Percentiles rank a stretch among this genome's conserved stretches.
Evolutionary conservation across 495 filamentous ascomycete genomes (phyloP).

Genomic region (Aspergillus homomorphus): DNA sequence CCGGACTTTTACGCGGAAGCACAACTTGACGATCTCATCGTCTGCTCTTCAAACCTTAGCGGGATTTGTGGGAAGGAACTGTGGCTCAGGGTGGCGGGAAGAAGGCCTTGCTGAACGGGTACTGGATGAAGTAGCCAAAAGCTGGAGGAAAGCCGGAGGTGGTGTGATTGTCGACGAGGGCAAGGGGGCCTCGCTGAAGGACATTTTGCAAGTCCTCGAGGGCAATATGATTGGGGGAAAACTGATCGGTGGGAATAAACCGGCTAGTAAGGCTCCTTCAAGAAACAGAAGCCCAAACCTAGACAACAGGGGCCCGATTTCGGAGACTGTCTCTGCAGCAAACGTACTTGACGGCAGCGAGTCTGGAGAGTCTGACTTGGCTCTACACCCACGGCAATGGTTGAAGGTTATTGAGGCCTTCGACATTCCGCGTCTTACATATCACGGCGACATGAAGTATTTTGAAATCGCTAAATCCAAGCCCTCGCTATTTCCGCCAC

Average conservation of each 20-base stretch:
- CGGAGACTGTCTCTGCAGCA: constrained; percentile 17
- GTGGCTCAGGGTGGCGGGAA: constrained; percentile 94
- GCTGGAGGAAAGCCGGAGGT: constrained; percentile 80
- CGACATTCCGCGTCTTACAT: constrained; percentile 81
- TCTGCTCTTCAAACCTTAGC: constrained; percentile 80
- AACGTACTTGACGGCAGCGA: constrained; percentile 51
- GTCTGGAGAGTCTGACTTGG: constrained; percentile 52
- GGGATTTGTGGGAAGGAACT: constrained; percentile 85
- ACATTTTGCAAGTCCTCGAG: constrained; percentile 77
- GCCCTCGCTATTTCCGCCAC: constrained; percentile 73
- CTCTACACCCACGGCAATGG: constrained; percentile 69
- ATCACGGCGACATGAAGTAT: constrained; percentile 84
- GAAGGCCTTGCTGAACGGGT: constrained; percentile 90
- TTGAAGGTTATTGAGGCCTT: constrained; percentile 74
- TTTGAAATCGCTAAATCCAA: constrained; percentile 72
- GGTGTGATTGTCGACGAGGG: constrained; percentile 86
- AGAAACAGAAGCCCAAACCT: constrained; percentile 15
- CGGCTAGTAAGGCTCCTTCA: constrained; percentile 17
- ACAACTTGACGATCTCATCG: constrained; percentile 90
- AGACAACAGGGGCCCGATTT: constrained; percentile 13
- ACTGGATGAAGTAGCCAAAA: constrained; percentile 83
- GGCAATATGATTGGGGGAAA: constrained; percentile 79
- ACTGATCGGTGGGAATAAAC: constrained; percentile 40
- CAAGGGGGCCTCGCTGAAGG: constrained; percentile 67
- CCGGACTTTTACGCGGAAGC: constrained; percentile 94